These are phyloP conservation scores for Mucor velutinosus DNA, from an alignment of 371 early-diverging fungal genomes.

Conservation along the genomic window DNA sequence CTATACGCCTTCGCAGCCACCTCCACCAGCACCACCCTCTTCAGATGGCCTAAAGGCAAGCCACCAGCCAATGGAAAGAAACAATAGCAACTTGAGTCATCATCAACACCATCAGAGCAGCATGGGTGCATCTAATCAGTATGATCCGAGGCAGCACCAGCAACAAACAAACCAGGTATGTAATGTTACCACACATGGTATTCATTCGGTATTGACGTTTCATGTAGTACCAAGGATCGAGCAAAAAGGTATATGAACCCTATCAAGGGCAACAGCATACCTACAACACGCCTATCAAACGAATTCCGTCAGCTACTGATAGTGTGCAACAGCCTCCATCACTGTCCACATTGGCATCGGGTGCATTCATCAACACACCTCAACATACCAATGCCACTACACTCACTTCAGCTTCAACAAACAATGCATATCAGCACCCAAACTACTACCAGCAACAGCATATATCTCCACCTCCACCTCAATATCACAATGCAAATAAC, in stretches of 20 bases:
- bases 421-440: background rate
- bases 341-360: background rate
- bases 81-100: background rate
- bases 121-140: background rate
- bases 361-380: slow-evolving; percentile 1
- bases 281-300: background rate
- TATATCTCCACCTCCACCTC: background rate
- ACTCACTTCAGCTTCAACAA: background rate
- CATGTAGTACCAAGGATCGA: background rate
- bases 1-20: background rate
- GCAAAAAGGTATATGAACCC: background rate
- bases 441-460: background rate
- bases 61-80: background rate
- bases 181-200: background rate
- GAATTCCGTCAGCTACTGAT: background rate
- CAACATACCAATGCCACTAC: background rate
- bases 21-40: background rate
- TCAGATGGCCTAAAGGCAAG: background rate
- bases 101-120: background rate
- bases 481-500: background rate
- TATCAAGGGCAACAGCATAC: background rate
- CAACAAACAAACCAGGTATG: slow-evolving; percentile 2
- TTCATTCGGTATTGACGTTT: background rate
- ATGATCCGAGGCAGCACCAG: background rate
- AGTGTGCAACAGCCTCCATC: background rate